A percentile compares a stretch with the other conserved stretches of the same genome.
Conservation (phyloP, 148 eudicot species). For the Polygonum aviculare region DNA sequence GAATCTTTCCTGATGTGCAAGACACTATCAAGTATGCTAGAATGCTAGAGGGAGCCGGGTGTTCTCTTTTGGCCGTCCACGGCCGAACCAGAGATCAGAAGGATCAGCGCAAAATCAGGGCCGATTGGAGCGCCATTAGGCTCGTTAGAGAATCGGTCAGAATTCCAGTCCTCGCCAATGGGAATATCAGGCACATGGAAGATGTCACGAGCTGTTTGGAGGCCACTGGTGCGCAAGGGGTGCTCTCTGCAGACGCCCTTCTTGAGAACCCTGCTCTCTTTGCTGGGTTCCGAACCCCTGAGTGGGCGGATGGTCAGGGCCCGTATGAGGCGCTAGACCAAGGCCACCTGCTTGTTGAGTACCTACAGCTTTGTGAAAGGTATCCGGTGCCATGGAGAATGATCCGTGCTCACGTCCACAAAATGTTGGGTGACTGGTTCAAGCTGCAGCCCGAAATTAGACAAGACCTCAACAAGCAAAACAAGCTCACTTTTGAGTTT, state of each 20-base stretch:
- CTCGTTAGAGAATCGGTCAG: conserved; percentile 63
- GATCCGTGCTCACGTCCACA: conserved; percentile 82
- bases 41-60: conserved; percentile 96
- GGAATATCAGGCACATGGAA: conserved; percentile 79
- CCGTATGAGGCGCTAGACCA: conserved; percentile 54
- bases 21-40: conserved; percentile 74
- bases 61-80: conserved; percentile 89
- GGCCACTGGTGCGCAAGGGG: conserved; percentile 78
- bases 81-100: conserved; percentile 96
- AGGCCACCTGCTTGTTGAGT: conserved; percentile 59
- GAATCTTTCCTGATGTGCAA: conserved; percentile 69
- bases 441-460: conserved; percentile 64
- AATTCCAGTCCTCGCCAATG: conserved; percentile 90
- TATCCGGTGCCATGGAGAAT: conserved; percentile 97
- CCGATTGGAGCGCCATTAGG: conserved; percentile 63
- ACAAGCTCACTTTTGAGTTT: conserved; percentile 59
- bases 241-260: conserved; percentile 88
- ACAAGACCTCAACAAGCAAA: conserved; percentile 67
- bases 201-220: conserved; percentile 64
- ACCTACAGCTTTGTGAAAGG: conserved; percentile 72
- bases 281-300: conserved; percentile 79
- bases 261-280: conserved; percentile 96
- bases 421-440: conserved; percentile 92
- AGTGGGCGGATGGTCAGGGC: conserved; percentile 47
- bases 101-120: conserved; percentile 74